Evolutionary conservation across 805 yeast species (phyloP).

Genomic region (Kluyveromyces lactis): DNA sequence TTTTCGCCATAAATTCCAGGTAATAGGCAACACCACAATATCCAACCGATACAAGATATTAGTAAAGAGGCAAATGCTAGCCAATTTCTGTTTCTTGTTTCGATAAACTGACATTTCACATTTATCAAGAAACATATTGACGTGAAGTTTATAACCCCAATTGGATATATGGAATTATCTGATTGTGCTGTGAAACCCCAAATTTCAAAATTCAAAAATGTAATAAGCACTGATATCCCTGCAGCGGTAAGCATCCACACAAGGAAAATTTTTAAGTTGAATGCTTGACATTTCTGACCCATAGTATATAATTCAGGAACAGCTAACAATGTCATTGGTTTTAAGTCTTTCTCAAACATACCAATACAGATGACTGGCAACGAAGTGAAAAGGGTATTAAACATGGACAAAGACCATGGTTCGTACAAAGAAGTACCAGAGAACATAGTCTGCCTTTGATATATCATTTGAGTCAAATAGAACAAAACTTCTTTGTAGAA

Average conservation of each 20-base stretch:
- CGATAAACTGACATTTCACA: slow-evolving; percentile 70
- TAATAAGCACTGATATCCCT: slow-evolving; percentile 57
- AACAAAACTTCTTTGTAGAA: slow-evolving; percentile 91
- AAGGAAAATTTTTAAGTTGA: slow-evolving; percentile 60
- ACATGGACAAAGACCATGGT: slow-evolving; percentile 95
- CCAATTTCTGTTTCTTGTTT: slow-evolving; percentile 68
- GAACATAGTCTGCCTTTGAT: slow-evolving; percentile 77
- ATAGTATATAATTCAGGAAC: slow-evolving; percentile 81
- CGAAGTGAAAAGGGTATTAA: slow-evolving; percentile 90
- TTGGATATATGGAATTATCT: slow-evolving; percentile 75
- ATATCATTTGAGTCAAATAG: slow-evolving; percentile 80
- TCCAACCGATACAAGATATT: slow-evolving; percentile 78
- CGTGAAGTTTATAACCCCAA: slow-evolving; percentile 71
- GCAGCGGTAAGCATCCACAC: slow-evolving; percentile 77
- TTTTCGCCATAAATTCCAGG: slow-evolving; percentile 55
- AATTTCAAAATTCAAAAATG: slow-evolving; percentile 55
- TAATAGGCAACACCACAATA: slow-evolving; percentile 72
- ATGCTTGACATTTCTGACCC: slow-evolving; percentile 68
- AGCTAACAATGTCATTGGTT: slow-evolving; percentile 80
- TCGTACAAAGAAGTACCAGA: slow-evolving; percentile 93
- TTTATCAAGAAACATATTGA: slow-evolving; percentile 67
- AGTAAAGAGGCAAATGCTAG: slow-evolving; percentile 56
- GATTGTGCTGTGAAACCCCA: slow-evolving; percentile 64
- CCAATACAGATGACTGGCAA: slow-evolving; percentile 88
- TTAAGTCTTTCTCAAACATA: slow-evolving; percentile 87